Conservation (phyloP, 116 monocot genomes). For the Phalaenopsis hybrid region DNA sequence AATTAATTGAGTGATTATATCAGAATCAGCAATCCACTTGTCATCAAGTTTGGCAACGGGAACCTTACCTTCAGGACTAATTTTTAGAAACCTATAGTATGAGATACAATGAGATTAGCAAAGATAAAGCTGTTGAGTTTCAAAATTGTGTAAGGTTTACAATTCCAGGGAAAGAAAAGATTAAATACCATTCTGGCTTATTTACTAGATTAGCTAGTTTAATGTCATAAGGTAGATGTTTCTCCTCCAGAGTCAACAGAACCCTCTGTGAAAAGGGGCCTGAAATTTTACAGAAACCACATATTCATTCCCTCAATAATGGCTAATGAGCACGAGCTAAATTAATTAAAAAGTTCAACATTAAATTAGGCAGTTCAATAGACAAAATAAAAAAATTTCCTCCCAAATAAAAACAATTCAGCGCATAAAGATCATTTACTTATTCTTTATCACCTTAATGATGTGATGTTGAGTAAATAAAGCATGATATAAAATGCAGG, state of each 20-base stretch:
- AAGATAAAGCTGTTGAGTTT: not conserved
- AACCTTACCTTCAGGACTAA: constrained; percentile 86
- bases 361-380: not conserved
- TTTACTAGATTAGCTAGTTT: constrained; percentile 68
- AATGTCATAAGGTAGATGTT: constrained; percentile 62
- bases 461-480: not conserved
- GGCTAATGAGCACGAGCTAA: not conserved
- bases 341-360: not conserved
- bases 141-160: not conserved
- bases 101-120: not conserved
- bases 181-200: constrained; percentile 77
- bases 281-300: constrained; percentile 21
- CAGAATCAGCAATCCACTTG: constrained; percentile 90
- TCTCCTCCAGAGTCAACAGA: constrained; percentile 83
- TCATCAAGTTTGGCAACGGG: constrained; percentile 66
- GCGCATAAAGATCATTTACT: not conserved
- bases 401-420: not conserved
- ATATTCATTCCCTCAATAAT: not conserved
- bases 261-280: constrained; percentile 89
- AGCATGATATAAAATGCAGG: no score
- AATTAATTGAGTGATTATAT: constrained; percentile 66
- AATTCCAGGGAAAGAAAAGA: not conserved
- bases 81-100: constrained; percentile 57
- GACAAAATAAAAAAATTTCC: not conserved
- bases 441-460: not conserved